phyloP scores from a whole-genome alignment of 805 yeast species.

The Candida insectalens region DNA sequence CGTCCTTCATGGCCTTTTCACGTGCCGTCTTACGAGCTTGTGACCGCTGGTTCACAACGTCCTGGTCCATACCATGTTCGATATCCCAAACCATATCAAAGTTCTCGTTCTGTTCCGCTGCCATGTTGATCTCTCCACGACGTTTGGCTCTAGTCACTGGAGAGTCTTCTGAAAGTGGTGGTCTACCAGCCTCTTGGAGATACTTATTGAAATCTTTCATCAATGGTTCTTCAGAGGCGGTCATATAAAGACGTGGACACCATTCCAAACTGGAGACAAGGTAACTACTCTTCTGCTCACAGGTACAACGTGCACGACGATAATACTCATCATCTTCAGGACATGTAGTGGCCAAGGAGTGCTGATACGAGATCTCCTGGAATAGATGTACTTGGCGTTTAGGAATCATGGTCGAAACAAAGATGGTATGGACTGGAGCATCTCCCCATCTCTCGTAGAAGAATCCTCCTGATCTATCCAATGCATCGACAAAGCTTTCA shows the following conservation, averaged over 20 bases:
- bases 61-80: too few species aligned
- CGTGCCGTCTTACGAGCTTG: too few species aligned
- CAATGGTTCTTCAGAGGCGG: conserved; percentile 12
- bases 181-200: conserved; percentile 1
- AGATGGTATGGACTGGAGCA: conserved; percentile 42
- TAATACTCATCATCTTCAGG: conserved; percentile 58
- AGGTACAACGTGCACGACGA: conserved; percentile 51
- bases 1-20: too few species aligned
- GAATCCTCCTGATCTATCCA: conserved; percentile 69
- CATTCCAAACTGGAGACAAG: conserved; percentile 35
- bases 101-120: too few species aligned
- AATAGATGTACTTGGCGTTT: conserved; percentile 64
- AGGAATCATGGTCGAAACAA: conserved; percentile 35
- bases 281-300: conserved; percentile 64
- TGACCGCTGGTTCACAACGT: too few species aligned
- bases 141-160: conserved; percentile 17
- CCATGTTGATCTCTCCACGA: too few species aligned
- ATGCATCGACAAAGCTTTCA: conserved; percentile 46
- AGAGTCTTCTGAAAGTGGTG: conserved; percentile 8
- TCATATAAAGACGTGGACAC: conserved; percentile 19
- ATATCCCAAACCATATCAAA: too few species aligned
- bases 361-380: conserved; percentile 74
- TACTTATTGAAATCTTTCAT: conserved; percentile 17
- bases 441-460: conserved; percentile 92
- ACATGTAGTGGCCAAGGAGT: conserved; percentile 70